Evolutionary conservation across 345 rosid genomes (phyloP).

Genomic region (Populus davidiana): DNA sequence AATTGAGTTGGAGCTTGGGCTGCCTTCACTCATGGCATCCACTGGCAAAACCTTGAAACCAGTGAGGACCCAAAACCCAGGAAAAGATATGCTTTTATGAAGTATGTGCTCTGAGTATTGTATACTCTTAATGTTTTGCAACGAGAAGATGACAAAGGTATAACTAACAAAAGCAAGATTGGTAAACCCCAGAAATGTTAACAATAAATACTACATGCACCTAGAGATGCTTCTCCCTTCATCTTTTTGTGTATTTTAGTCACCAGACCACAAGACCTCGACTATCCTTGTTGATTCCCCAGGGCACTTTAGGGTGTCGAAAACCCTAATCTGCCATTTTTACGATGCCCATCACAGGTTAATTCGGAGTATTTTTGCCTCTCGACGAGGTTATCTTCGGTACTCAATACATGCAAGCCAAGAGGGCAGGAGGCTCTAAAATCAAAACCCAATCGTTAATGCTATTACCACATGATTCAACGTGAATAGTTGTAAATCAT

Average conservation of each 20-base stretch:
- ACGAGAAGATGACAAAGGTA: constrained; percentile 48
- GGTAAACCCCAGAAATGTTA: constrained; percentile 30
- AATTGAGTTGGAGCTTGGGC: constrained; percentile 21
- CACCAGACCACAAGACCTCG: neutral
- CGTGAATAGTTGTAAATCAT: constrained; percentile 7
- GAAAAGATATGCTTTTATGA: constrained; percentile 12
- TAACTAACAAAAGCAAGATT: constrained; percentile 28
- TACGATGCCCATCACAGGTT: too few species aligned
- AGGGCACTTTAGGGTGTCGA: too few species aligned
- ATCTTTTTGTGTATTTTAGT: constrained; percentile 8
- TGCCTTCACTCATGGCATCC: constrained; percentile 43
- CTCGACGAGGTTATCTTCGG: neutral
- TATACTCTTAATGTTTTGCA: constrained; percentile 27
- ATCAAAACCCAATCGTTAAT: constrained; percentile 10
- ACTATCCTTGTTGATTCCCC: too few species aligned
- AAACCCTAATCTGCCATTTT: too few species aligned
- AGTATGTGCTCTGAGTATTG: constrained; percentile 22
- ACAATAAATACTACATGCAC: constrained; percentile 24
- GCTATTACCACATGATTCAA: constrained; percentile 24
- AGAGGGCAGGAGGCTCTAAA: neutral
- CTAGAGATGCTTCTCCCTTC: constrained; percentile 45
- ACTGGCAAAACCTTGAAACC: constrained; percentile 14
- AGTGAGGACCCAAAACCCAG: constrained; percentile 30
- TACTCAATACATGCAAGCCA: neutral
- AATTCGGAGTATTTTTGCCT: neutral